Conservation (phyloP, 1,284 basidiomycete genomes). For the Wolfiporia cocos region DNA sequence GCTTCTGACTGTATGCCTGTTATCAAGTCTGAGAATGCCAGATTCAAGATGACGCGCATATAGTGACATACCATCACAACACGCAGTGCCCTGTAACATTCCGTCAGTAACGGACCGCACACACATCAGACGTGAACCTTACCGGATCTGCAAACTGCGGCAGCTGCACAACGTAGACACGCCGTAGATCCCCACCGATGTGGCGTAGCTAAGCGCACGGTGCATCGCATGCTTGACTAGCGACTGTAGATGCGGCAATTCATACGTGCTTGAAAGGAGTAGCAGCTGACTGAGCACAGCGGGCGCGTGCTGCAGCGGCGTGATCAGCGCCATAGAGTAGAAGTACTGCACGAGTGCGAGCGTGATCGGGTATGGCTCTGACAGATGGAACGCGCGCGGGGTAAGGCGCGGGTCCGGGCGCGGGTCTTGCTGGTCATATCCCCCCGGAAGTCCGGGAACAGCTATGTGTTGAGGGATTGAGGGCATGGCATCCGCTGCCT, state of each 20-base stretch:
- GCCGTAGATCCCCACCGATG: slow-evolving; percentile 88
- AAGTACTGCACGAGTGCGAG: slow-evolving; percentile 90
- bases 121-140: slow-evolving; percentile 21
- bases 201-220: slow-evolving; percentile 73
- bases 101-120: not conserved
- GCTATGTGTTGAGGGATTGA: slow-evolving; percentile 49
- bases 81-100: slow-evolving; percentile 21
- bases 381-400: slow-evolving; percentile 73
- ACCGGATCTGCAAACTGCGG: slow-evolving; percentile 84
- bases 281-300: slow-evolving; percentile 85
- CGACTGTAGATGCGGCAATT: slow-evolving; percentile 67
- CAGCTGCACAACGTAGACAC: slow-evolving; percentile 89
- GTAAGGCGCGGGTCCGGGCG: slow-evolving; percentile 71
- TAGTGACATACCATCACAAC: slow-evolving; percentile 27
- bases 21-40: too few species aligned
- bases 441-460: slow-evolving; percentile 51
- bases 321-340: slow-evolving; percentile 81
- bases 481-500: slow-evolving; percentile 51
- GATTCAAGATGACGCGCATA: slow-evolving; percentile 11
- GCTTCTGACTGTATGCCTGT: slow-evolving; percentile 45
- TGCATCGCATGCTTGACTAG: slow-evolving; percentile 93
- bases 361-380: slow-evolving; percentile 87
- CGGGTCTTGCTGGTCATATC: slow-evolving; percentile 35
- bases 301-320: slow-evolving; percentile 86
- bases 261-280: slow-evolving; percentile 80